Conservation (phyloP, 108 stramenopile genomes). For the Cyclotella choctawhatcheeana region DNA sequence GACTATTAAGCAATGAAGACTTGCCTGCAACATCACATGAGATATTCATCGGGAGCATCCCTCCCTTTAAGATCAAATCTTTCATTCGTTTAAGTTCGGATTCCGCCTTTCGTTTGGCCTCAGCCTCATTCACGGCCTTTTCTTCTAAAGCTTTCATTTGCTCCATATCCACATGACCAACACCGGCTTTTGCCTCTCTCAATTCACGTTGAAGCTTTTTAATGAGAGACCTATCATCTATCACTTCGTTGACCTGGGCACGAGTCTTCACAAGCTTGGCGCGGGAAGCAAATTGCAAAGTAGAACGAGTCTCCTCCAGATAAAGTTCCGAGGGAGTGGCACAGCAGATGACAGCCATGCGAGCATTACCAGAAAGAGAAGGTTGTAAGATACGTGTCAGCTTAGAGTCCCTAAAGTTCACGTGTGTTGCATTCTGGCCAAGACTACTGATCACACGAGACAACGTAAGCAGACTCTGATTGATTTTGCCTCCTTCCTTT, state of each 20-base stretch:
- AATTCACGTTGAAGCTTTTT: constrained; percentile 81
- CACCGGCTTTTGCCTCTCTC: constrained; percentile 48
- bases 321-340: constrained; percentile 85
- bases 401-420: constrained; percentile 95
- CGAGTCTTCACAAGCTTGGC: constrained; percentile 88
- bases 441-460: constrained; percentile 99
- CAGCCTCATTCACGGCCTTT: constrained; percentile 66
- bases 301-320: constrained; percentile 95
- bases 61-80: constrained; percentile 77
- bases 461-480: constrained; percentile 94
- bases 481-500: constrained; percentile 99
- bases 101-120: constrained; percentile 70
- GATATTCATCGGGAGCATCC: constrained; percentile 47
- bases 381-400: constrained; percentile 98
- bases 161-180: constrained; percentile 37
- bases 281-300: constrained; percentile 92
- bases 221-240: constrained; percentile 77
- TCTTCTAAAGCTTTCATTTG: constrained; percentile 55
- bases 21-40: constrained; percentile 11
- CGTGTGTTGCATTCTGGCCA: constrained; percentile 75
- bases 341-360: constrained; percentile 96
- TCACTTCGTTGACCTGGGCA: constrained; percentile 79
- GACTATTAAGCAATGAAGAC: constrained; percentile 27
- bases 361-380: constrained; percentile 93
- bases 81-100: constrained; percentile 78